These are phyloP conservation scores for Hortiboletus campestris DNA, from an alignment of 768 basidiomycete species.

Conservation along the genomic window DNA sequence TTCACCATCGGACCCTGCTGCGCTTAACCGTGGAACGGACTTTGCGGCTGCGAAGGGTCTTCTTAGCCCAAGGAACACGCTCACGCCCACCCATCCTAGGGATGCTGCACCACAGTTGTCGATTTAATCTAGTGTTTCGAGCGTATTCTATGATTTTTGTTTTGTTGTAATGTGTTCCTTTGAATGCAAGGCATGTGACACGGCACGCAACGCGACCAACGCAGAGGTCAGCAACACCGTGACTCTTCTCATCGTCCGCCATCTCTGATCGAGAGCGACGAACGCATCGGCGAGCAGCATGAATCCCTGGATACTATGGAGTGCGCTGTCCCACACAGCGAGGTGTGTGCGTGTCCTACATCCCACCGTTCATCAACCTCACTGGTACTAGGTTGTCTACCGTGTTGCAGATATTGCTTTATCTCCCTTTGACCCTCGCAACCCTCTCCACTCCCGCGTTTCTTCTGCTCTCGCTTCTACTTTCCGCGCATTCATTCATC, in stretches of 20 bases:
- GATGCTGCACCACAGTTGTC: slow-evolving; percentile 20
- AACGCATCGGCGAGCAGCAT: slow-evolving; percentile 21
- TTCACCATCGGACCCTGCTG: slow-evolving; percentile 77
- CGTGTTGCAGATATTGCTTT: slow-evolving; percentile 77
- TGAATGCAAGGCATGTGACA: slow-evolving; percentile 6
- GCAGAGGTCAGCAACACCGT: neutral
- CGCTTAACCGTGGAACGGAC: slow-evolving; percentile 65
- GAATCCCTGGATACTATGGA: slow-evolving; percentile 67
- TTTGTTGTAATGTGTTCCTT: neutral
- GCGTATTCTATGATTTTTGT: slow-evolving; percentile 1
- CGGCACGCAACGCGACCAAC: neutral
- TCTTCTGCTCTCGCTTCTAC: slow-evolving; percentile 74
- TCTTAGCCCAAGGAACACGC: slow-evolving; percentile 55
- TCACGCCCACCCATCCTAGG: slow-evolving; percentile 21
- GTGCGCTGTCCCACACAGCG: slow-evolving; percentile 60
- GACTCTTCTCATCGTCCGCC: neutral
- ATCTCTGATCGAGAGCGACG: slow-evolving; percentile 1
- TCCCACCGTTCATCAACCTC: neutral
- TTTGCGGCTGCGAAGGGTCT: slow-evolving; percentile 90
- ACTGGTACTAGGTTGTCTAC: slow-evolving; percentile 60
- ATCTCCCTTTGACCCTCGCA: slow-evolving; percentile 79
- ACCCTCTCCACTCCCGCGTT: slow-evolving; percentile 80
- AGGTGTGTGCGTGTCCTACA: slow-evolving; percentile 38
- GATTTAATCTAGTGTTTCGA: slow-evolving; percentile 9
- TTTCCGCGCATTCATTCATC: slow-evolving; percentile 73